A percentile compares a stretch with the other conserved stretches of the same genome.
These are phyloP conservation scores for Cordyceps javanica DNA, from an alignment of 2,329 filamentous ascomycete genomes.

Conservation along the genomic window DNA sequence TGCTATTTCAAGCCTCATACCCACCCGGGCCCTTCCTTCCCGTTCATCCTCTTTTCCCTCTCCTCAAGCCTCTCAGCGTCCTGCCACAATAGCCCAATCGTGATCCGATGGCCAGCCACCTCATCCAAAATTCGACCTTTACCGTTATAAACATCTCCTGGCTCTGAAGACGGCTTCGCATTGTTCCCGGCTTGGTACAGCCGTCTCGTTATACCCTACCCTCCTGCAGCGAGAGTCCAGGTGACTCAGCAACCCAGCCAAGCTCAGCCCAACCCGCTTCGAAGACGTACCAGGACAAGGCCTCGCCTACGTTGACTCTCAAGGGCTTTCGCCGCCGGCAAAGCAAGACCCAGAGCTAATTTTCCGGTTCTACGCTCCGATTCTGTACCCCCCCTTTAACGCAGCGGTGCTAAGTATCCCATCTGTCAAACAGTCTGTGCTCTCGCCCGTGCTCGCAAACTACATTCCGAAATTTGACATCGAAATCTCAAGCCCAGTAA, in stretches of 20 bases:
- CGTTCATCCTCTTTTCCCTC: conserved; percentile 1
- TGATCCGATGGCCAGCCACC: not conserved
- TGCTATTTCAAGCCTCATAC: not conserved
- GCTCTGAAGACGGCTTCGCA: not conserved
- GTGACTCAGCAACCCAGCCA: not conserved
- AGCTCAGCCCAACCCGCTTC: not conserved
- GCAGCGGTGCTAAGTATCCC: not conserved
- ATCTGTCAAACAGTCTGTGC: conserved; percentile 9
- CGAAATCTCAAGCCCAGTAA: not conserved
- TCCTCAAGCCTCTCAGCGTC: not conserved
- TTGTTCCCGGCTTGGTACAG: not conserved
- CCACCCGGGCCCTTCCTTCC: too few species aligned
- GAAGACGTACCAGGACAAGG: not conserved
- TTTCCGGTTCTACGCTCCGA: not conserved
- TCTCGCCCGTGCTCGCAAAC: conserved; percentile 7
- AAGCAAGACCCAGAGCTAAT: not conserved
- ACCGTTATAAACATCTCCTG: not conserved
- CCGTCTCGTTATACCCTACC: not conserved
- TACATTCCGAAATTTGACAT: conserved; percentile 8
- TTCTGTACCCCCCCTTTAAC: not conserved
- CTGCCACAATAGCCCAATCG: not conserved
- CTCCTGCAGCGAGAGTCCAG: conserved; percentile 1
- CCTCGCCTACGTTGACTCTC: not conserved
- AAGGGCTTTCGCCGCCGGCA: not conserved
- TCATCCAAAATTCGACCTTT: not conserved